phyloP scores from a whole-genome alignment of 1,284 basidiomycete species.

The Trametes sp. region DNA sequence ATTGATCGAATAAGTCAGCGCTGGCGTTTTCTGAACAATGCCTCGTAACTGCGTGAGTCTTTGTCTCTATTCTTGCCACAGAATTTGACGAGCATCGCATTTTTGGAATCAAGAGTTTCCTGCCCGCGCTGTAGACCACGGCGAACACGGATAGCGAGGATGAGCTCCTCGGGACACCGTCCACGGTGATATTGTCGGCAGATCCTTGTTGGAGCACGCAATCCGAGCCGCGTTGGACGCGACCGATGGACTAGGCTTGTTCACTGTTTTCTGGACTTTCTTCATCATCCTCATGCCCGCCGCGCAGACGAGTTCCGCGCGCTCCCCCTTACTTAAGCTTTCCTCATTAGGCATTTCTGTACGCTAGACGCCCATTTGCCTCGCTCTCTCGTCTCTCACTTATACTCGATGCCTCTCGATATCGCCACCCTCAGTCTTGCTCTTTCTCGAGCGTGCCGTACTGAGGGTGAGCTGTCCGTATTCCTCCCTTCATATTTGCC shows the following conservation, averaged over 20 bases:
- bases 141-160: no score
- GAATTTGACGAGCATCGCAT: background rate
- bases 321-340: background rate
- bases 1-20: constrained; percentile 7
- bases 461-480: background rate
- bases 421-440: background rate
- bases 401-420: background rate
- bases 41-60: background rate
- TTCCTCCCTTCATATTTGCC: background rate
- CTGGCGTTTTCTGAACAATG: background rate
- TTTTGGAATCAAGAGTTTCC: no score
- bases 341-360: background rate
- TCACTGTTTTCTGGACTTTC: background rate
- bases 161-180: no score
- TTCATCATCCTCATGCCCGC: background rate
- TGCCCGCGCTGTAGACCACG: no score
- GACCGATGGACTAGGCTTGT: no score
- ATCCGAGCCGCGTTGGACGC: background rate
- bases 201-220: background rate
- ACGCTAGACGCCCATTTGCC: background rate
- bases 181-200: no score
- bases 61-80: background rate
- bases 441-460: background rate
- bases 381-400: background rate
- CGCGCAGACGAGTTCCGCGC: background rate